These are phyloP conservation scores for Cladosporium colombiae DNA, from an alignment of 2,329 filamentous ascomycete species.

Conservation along the genomic window DNA sequence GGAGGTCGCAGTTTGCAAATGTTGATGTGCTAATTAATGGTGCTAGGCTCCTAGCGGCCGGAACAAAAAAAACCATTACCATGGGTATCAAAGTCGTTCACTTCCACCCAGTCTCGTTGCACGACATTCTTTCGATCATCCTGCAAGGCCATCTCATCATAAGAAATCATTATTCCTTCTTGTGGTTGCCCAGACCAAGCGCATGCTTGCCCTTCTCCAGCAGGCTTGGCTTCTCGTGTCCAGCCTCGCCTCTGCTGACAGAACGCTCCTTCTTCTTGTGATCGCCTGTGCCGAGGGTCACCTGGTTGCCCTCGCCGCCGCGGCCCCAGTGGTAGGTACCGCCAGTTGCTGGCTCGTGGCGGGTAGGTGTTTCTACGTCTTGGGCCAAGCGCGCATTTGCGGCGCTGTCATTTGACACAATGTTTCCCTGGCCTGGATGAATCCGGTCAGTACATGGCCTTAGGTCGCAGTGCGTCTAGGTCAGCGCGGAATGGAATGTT, in stretches of 20 bases:
- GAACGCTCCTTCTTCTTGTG: constrained; percentile 24
- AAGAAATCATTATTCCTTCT: constrained; percentile 28
- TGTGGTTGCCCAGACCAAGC: constrained; percentile 44
- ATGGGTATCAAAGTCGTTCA: constrained; percentile 7
- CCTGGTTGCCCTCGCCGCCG: constrained; percentile 72
- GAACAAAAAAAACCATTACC: not conserved
- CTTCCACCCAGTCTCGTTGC: not conserved
- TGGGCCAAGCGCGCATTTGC: constrained; percentile 74
- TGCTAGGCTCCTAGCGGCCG: not conserved
- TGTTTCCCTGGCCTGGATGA: constrained; percentile 72
- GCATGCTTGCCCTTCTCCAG: constrained; percentile 58
- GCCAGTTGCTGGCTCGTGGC: constrained; percentile 50
- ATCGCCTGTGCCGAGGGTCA: constrained; percentile 46
- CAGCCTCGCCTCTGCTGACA: constrained; percentile 24
- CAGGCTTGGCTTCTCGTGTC: constrained; percentile 38
- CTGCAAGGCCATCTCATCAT: not conserved
- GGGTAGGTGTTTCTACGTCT: constrained; percentile 66
- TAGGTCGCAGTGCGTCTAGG: not conserved
- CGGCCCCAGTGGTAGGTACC: constrained; percentile 68
- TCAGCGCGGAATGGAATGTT: not conserved
- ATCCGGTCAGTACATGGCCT: not conserved
- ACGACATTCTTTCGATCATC: not conserved
- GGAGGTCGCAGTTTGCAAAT: not conserved
- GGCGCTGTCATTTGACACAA: constrained; percentile 73
- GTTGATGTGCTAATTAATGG: not conserved